Conservation (phyloP, 2,329 filamentous ascomycete genomes). For the Pyricularia pennisetigena region DNA sequence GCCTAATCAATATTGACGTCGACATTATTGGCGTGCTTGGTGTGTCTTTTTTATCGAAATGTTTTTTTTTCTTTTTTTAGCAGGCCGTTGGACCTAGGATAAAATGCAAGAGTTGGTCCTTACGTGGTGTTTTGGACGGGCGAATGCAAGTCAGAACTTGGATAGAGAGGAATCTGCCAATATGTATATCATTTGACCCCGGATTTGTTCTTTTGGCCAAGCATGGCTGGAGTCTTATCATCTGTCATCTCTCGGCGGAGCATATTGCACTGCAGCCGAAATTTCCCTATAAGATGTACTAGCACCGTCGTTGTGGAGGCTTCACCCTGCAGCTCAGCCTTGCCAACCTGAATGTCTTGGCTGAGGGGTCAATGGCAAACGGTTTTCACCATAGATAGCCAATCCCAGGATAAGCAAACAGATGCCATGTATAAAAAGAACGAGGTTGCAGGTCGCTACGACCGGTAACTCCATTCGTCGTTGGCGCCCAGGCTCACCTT, state of each 20-base stretch:
- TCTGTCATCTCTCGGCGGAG: neutral
- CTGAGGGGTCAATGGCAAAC: neutral
- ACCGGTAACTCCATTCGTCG: neutral
- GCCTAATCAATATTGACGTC: neutral
- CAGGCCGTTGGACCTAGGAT: neutral
- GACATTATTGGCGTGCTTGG: neutral
- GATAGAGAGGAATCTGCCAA: neutral
- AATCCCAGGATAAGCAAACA: neutral
- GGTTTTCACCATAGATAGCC: neutral
- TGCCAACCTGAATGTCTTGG: neutral
- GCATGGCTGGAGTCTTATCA: neutral
- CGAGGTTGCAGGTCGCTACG: neutral
- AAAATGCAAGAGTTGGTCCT: too few species aligned
- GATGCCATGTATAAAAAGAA: neutral
- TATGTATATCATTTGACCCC: neutral
- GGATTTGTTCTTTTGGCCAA: neutral
- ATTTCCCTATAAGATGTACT: neutral
- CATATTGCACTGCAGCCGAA: neutral
- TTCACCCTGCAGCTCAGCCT: neutral
- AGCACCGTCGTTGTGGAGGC: neutral
- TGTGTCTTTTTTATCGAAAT: neutral
- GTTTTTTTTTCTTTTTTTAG: neutral
- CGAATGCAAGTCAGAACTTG: neutral
- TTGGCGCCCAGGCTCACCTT: neutral
- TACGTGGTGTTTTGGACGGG: neutral